These are phyloP conservation scores for Leishmania tropica DNA, from an alignment of 208 protist species.

Conservation along the genomic window DNA sequence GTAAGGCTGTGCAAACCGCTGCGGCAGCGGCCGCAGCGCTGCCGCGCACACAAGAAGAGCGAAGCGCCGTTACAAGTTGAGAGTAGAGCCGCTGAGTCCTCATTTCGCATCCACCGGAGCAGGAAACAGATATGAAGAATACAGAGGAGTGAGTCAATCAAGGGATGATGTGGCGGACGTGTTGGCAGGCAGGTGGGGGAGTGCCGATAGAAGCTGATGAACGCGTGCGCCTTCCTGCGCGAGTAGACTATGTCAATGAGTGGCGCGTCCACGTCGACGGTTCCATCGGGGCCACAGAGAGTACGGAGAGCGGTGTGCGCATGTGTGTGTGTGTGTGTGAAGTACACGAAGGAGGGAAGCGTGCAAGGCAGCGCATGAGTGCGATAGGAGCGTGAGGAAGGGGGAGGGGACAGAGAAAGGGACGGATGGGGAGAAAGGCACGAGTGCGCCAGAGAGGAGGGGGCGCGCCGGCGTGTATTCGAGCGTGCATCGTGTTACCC, in stretches of 20 bases:
- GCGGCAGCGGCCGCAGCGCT: neutral
- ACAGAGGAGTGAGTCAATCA: neutral
- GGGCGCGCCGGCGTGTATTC: neutral
- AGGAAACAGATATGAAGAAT: neutral
- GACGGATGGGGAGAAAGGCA: neutral
- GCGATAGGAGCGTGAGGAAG: neutral
- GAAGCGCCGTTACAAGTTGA: neutral
- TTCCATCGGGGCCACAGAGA: neutral
- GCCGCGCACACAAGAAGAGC: neutral
- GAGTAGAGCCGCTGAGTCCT: constrained; percentile 2
- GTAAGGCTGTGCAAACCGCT: neutral
- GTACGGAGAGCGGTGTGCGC: neutral
- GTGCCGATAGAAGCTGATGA: neutral
- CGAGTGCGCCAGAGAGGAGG: neutral
- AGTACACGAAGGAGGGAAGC: neutral
- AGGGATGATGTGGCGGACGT: neutral
- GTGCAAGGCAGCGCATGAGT: neutral
- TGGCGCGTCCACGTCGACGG: neutral
- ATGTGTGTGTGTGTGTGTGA: neutral
- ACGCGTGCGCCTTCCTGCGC: neutral
- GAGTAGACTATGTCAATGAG: neutral
- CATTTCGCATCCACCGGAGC: neutral
- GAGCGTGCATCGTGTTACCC: neutral
- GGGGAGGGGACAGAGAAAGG: neutral
- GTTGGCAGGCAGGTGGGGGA: neutral